phyloP scores from a whole-genome alignment of 2,329 filamentous ascomycete species.

The Lasiodiplodia hormozganensis region DNA sequence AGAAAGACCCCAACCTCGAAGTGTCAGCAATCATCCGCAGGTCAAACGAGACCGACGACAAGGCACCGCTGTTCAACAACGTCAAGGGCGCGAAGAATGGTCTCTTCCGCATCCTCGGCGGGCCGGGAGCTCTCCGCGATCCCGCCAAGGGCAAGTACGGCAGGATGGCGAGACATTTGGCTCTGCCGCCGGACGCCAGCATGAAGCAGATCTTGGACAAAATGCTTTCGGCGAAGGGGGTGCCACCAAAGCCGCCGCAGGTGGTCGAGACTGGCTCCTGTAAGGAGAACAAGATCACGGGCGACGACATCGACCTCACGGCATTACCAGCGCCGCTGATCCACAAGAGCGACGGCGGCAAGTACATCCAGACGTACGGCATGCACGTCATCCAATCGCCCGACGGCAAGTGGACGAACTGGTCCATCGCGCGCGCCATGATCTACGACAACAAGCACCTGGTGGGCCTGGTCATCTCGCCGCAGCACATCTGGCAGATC shows the following conservation, averaged over 20 bases:
- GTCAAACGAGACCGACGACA: constrained; percentile 54
- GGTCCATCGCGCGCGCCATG: constrained; percentile 57
- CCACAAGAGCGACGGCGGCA: constrained; percentile 56
- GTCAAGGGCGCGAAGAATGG: constrained; percentile 55
- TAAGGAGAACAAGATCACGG: constrained; percentile 52
- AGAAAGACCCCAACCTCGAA: constrained; percentile 56
- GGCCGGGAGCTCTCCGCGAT: constrained; percentile 49
- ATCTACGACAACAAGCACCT: constrained; percentile 53
- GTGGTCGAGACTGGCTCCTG: constrained; percentile 45
- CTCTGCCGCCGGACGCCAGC: constrained; percentile 45
- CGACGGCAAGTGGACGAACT: constrained; percentile 57
- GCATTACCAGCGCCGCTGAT: constrained; percentile 48
- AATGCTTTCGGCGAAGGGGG: constrained; percentile 30
- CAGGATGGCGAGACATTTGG: constrained; percentile 53
- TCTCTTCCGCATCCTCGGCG: constrained; percentile 58
- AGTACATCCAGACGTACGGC: constrained; percentile 60
- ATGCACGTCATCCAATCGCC: constrained; percentile 57
- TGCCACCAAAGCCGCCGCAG: constrained; percentile 7
- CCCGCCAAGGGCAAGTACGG: constrained; percentile 46
- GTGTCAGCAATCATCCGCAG: constrained; percentile 55
- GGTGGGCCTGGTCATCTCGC: constrained; percentile 51
- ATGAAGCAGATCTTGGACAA: constrained; percentile 30
- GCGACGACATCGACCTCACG: constrained; percentile 52
- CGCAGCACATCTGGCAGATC: constrained; percentile 57
- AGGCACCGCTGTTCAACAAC: constrained; percentile 61